Evolutionary conservation across 208 protist genomes (phyloP).

Genomic region (Leishmania amazonensis): DNA sequence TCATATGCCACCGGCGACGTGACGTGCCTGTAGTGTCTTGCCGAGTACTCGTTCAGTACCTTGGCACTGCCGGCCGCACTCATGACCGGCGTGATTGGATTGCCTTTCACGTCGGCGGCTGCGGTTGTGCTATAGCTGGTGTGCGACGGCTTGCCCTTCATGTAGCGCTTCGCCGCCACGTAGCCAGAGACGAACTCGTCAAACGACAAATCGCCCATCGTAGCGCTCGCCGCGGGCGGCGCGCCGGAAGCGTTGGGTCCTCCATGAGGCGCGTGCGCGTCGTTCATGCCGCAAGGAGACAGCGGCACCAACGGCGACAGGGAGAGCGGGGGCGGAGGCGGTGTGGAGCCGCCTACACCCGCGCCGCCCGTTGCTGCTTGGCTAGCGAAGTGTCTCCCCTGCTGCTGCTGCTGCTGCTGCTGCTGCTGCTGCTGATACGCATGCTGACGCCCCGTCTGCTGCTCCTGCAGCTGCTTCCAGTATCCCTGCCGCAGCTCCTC

Average conservation of each 20-base stretch:
- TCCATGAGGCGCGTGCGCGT: background rate
- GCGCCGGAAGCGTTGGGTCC: background rate
- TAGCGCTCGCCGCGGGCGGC: background rate
- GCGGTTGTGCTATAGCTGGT: constrained; percentile 30
- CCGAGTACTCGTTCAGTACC: constrained; percentile 8
- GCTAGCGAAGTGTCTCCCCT: background rate
- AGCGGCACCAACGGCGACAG: background rate
- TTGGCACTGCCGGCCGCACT: constrained; percentile 1
- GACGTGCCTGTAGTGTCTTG: constrained; percentile 38
- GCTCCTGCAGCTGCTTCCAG: constrained; percentile 40
- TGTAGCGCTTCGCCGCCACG: constrained; percentile 55
- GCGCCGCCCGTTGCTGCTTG: constrained; percentile 5
- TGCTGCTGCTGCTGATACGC: constrained; percentile 11
- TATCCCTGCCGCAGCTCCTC: constrained; percentile 63
- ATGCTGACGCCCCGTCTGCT: constrained; percentile 31
- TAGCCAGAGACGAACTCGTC: constrained; percentile 57
- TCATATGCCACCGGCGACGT: constrained; percentile 66
- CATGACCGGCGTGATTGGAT: background rate
- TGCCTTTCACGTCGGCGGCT: background rate
- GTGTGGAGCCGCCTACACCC: constrained; percentile 8
- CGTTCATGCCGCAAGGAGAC: background rate
- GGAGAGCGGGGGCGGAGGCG: background rate
- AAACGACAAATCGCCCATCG: constrained; percentile 32
- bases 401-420: too few species aligned
- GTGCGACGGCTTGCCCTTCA: constrained; percentile 47